Evolutionary conservation across 352 stramenopile species (phyloP).

Genomic region (Phytophthora sp.): DNA sequence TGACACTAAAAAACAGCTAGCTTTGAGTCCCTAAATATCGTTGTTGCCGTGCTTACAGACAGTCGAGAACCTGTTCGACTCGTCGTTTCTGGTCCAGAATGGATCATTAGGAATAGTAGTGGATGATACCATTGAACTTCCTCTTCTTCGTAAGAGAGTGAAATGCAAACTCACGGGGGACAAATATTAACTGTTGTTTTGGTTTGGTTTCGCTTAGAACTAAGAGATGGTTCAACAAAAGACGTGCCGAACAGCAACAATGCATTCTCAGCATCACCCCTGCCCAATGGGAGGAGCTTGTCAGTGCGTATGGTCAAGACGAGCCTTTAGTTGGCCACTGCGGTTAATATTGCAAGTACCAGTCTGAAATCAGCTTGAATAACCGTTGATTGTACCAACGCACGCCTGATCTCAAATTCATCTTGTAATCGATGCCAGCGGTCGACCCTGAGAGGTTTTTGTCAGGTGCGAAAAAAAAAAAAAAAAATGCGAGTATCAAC

Average conservation of each 20-base stretch:
- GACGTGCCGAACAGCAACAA: not conserved
- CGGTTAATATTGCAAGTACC: not conserved
- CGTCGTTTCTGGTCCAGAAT: slow-evolving; percentile 16
- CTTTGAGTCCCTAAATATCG: not conserved
- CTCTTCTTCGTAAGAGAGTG: slow-evolving; percentile 11
- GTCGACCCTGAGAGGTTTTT: no score
- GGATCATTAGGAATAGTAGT: slow-evolving; percentile 12
- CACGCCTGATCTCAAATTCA: no score
- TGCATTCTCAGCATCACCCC: slow-evolving; percentile 22
- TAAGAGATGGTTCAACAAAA: not conserved
- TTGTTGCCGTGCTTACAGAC: not conserved
- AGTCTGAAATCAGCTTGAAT: no score
- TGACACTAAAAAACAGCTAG: not conserved
- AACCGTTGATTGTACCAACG: no score
- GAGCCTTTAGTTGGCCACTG: slow-evolving; percentile 23
- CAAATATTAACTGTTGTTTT: not conserved
- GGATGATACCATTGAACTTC: slow-evolving; percentile 3
- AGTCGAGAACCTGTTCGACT: slow-evolving; percentile 22
- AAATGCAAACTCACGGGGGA: no score
- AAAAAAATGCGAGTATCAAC: no score
- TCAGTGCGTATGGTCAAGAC: not conserved
- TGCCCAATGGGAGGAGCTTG: slow-evolving; percentile 18
- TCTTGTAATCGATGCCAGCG: no score
- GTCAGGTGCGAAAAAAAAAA: no score
- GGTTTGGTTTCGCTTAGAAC: not conserved